These are phyloP conservation scores for Madurella mycetomatis DNA, from an alignment of 2,329 filamentous ascomycete species.

Conservation along the genomic window DNA sequence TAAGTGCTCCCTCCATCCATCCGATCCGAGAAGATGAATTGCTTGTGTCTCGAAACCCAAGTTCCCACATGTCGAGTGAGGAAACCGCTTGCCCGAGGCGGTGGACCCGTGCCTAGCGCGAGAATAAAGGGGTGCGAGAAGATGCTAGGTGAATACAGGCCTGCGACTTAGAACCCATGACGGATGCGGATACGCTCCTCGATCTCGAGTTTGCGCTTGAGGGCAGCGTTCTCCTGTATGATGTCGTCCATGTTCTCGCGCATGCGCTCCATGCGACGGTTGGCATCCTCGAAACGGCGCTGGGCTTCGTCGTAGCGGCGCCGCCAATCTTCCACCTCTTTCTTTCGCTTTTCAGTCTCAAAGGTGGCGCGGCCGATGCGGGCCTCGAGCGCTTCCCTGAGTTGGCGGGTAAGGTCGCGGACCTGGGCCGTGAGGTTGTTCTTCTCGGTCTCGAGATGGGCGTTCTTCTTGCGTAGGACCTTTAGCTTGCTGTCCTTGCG, in stretches of 20 bases:
- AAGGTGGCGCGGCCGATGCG: slow-evolving; percentile 17
- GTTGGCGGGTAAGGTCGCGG: slow-evolving; percentile 33
- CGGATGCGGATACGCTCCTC: slow-evolving; percentile 1
- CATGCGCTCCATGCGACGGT: slow-evolving; percentile 26
- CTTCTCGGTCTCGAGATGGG: slow-evolving; percentile 37
- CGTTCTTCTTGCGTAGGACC: slow-evolving; percentile 32
- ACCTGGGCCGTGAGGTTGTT: slow-evolving; percentile 32
- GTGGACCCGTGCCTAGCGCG: too few species aligned
- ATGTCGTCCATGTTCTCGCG: slow-evolving; percentile 27
- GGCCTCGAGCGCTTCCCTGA: slow-evolving; percentile 27
- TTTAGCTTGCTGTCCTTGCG: slow-evolving; percentile 33
- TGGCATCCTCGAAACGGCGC: slow-evolving; percentile 19
- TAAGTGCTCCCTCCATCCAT: too few species aligned
- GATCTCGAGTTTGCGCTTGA: slow-evolving; percentile 25
- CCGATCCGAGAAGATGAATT: too few species aligned
- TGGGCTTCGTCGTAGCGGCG: slow-evolving; percentile 28
- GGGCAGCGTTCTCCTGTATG: slow-evolving; percentile 28
- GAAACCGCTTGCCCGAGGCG: too few species aligned
- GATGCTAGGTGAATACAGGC: too few species aligned
- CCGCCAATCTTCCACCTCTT: slow-evolving; percentile 29
- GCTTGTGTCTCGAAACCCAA: too few species aligned
- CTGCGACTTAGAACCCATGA: too few species aligned
- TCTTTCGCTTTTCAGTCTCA: slow-evolving; percentile 32
- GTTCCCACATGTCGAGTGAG: too few species aligned
- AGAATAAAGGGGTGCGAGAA: too few species aligned